Base-by-base conservation (phyloP, 257 asterid species). In the Lycium barbarum region DNA sequence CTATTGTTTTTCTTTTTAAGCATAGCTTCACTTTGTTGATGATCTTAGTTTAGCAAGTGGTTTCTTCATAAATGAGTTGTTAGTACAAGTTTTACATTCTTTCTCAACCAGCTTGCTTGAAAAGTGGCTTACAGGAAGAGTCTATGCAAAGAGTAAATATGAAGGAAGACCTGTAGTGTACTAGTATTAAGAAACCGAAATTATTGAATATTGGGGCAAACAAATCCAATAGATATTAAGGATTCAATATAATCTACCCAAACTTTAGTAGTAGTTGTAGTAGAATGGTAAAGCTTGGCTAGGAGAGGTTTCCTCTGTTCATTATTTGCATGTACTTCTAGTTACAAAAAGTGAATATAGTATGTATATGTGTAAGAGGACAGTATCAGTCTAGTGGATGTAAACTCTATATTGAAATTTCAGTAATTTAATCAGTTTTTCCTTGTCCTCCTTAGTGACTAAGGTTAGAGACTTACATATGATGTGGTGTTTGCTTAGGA, bases 181-280 rank as follows among this genome's bases (percentile, higher is more conserved):
- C 53, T 20, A 74, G 61, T 74, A 43, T 74, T 74, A 74, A 61
- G 20, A 20, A 74, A 74, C 43, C 59, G 61, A 49, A 22, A 15
- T 12, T 70, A 40, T 40, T 40, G 54, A 40, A 40, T 38, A 20
- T 70, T 70, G 7, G 14, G 33, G 33, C 0, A 0, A 40, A 70
- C 79, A 70, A 38, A 54, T 40, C 79, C 79, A 40, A 4, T 38
- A 17, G 79, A 40, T n/a, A 17, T 8, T 70, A 0, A 40, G 59
- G 20, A 55, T 55, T 55, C n/a, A 55, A 0, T 15, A 14, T 55
- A 55, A 55, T n/a, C 62, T 55, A 14, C 62, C 62, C 62, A 8
- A 55, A 54, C 14, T 54, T 14, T 14, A 55, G 9, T 70, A 17
- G 9, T 38, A 38, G 79, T 40, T 40, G 15, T 40, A 40, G 54